Evolutionary conservation across 2,329 filamentous ascomycete species (phyloP).

Genomic region (Colletotrichum sp.): DNA sequence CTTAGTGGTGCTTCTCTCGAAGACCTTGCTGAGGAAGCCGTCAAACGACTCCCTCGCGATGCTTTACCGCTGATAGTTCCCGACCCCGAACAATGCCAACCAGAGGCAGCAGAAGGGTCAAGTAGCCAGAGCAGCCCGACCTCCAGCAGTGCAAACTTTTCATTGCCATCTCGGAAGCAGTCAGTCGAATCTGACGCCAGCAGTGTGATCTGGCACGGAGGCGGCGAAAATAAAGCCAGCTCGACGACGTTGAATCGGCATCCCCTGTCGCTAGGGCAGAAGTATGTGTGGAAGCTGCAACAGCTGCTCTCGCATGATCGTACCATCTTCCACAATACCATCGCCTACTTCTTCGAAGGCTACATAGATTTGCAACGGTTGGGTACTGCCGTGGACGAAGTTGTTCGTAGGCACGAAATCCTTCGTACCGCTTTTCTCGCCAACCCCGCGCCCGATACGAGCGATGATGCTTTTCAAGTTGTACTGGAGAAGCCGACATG

Average conservation of each 20-base stretch:
- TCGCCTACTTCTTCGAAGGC: conserved; percentile 22
- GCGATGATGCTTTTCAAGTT: not conserved
- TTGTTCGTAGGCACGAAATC: not conserved
- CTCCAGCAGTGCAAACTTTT: not conserved
- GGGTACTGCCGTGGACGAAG: conserved; percentile 32
- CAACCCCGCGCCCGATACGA: not conserved
- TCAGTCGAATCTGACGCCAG: not conserved
- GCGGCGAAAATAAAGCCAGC: not conserved
- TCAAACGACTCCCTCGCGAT: not conserved
- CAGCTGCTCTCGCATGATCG: conserved; percentile 3
- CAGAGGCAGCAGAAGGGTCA: not conserved
- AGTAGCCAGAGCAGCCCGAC: not conserved
- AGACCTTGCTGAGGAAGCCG: conserved; percentile 12
- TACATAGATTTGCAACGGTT: conserved; percentile 39
- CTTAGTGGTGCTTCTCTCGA: conserved; percentile 34
- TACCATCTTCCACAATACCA: conserved; percentile 39
- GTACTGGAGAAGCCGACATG: not conserved
- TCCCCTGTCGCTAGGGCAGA: not conserved
- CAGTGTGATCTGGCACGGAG: not conserved
- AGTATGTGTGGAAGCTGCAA: not conserved
- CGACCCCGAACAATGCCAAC: not conserved
- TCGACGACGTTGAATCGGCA: not conserved
- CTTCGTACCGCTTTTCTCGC: not conserved
- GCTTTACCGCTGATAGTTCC: not conserved
- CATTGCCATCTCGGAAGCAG: not conserved